phyloP scores from a whole-genome alignment of 1,284 basidiomycete genomes.

The Tilletiaria anomala region DNA sequence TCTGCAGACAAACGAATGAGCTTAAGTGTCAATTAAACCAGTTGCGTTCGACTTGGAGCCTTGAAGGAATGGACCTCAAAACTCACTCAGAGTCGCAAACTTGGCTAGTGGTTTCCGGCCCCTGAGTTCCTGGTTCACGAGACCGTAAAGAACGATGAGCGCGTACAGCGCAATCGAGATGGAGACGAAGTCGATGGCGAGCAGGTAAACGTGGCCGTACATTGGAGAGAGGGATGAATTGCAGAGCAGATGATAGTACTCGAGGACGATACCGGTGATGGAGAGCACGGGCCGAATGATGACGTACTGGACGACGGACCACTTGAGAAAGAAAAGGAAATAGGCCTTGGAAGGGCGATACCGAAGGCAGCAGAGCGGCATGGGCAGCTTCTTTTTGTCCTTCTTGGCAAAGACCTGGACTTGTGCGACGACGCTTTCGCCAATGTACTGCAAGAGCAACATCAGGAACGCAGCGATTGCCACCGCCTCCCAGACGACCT shows the following conservation, averaged over 20 bases:
- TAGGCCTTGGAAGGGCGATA: constrained; percentile 18
- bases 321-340: constrained; percentile 16
- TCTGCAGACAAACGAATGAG: too few species aligned
- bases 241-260: constrained; percentile 12
- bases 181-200: constrained; percentile 7
- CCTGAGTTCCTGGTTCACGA: constrained; percentile 60
- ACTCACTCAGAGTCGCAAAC: constrained; percentile 64
- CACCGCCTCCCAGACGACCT: constrained; percentile 49
- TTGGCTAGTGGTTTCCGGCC: constrained; percentile 65
- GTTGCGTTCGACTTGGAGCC: too few species aligned
- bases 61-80: too few species aligned
- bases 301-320: constrained; percentile 15
- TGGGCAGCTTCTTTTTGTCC: constrained; percentile 59
- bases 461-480: constrained; percentile 49
- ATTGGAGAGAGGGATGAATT: constrained; percentile 7
- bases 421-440: constrained; percentile 51
- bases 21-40: too few species aligned
- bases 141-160: constrained; percentile 53
- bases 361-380: constrained; percentile 48
- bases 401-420: constrained; percentile 54
- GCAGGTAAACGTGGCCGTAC: constrained; percentile 13
- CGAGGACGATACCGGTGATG: constrained; percentile 10
- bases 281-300: constrained; percentile 12
- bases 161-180: constrained; percentile 39
- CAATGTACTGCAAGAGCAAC: constrained; percentile 69